phyloP scores from a whole-genome alignment of 2,329 filamentous ascomycete species.

The Diaporthe amygdali region DNA sequence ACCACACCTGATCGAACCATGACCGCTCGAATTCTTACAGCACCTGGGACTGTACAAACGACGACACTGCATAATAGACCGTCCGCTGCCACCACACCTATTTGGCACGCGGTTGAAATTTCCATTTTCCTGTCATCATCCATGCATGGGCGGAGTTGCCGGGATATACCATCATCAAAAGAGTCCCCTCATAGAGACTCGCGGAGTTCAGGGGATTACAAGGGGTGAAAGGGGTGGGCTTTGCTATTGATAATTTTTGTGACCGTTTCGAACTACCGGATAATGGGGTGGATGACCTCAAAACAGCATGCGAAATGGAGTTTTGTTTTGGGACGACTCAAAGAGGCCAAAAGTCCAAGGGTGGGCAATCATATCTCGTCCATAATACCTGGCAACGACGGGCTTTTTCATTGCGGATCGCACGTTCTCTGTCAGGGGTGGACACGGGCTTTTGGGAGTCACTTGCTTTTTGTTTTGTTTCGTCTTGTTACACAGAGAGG shows the following conservation, averaged over 20 bases:
- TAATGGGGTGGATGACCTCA: neutral
- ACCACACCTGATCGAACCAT: neutral
- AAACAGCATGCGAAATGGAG: constrained; percentile 18
- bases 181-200: constrained; percentile 20
- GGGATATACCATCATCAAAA: constrained; percentile 17
- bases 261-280: neutral
- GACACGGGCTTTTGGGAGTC: neutral
- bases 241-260: neutral
- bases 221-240: neutral
- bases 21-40: constrained; percentile 18
- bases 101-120: constrained; percentile 19
- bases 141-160: constrained; percentile 32
- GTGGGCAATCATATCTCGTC: neutral
- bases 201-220: constrained; percentile 18
- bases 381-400: constrained; percentile 1
- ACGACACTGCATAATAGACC: constrained; percentile 21
- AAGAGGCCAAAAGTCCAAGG: neutral
- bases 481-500: neutral
- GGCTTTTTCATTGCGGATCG: neutral
- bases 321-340: neutral
- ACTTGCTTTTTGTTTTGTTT: neutral
- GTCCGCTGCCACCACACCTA: constrained; percentile 13
- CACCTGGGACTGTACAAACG: constrained; percentile 21
- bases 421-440: neutral
- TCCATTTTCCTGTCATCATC: constrained; percentile 2